phyloP scores from a whole-genome alignment of 441 rosid genomes.

The Gossypium davidsonii region DNA sequence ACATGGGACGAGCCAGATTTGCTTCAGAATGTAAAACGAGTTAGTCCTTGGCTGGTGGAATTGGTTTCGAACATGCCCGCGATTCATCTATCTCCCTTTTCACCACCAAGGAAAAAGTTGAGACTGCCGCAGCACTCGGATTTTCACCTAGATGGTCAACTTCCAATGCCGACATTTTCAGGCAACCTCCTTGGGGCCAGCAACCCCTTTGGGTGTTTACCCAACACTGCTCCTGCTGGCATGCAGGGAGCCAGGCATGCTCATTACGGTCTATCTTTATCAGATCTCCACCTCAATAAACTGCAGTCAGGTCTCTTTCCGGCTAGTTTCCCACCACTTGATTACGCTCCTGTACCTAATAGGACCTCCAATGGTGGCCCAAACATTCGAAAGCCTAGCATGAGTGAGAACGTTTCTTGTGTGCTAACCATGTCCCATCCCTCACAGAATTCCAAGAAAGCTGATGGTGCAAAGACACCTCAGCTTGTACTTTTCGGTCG shows the following conservation, averaged over 20 bases:
- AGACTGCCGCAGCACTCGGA: conserved; percentile 29
- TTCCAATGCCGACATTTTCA: conserved; percentile 29
- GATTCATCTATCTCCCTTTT: conserved; percentile 35
- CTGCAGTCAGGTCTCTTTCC: conserved; percentile 40
- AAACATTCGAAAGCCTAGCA: conserved; percentile 32
- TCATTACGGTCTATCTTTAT: conserved; percentile 47
- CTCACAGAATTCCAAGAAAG: conserved; percentile 20
- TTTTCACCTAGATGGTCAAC: conserved; percentile 30
- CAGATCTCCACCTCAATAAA: conserved; percentile 49
- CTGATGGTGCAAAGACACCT: conserved; percentile 20
- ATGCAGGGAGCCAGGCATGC: conserved; percentile 72
- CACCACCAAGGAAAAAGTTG: conserved; percentile 38
- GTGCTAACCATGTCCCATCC: conserved; percentile 33
- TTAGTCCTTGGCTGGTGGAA: conserved; percentile 51
- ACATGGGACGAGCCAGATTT: conserved; percentile 49
- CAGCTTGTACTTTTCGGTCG: conserved; percentile 41
- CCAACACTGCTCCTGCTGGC: conserved; percentile 48
- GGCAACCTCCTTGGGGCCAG: conserved; percentile 33
- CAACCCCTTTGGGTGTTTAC: conserved; percentile 38
- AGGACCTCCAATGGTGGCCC: conserved; percentile 23
- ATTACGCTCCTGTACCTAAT: conserved; percentile 22
- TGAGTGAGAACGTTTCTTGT: conserved; percentile 43
- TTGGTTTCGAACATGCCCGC: conserved; percentile 40
- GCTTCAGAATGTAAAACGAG: conserved; percentile 44
- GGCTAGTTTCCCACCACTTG: conserved; percentile 32